Base-by-base conservation (phyloP, 192 early-diverging fungal species). In the Entomortierella chlamydospora region DNA sequence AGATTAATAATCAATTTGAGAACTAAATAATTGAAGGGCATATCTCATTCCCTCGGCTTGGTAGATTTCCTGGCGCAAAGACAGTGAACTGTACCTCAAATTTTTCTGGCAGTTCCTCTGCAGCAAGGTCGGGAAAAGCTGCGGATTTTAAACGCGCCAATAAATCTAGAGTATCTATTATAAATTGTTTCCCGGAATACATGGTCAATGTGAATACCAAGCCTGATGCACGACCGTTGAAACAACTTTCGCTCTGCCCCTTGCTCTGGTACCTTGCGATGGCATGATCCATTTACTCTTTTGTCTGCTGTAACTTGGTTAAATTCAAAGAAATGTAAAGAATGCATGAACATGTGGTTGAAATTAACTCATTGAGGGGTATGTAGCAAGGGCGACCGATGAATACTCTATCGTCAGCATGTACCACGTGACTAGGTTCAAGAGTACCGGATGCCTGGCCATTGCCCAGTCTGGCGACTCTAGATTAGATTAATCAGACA, bases 61-160 rank as follows among this genome's bases (percentile, higher is more conserved):
- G n/a, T n/a, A n/a, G n/a, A n/a, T n/a, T n/a, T n/a, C n/a, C n/a
- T n/a, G n/a, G n/a, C n/a, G n/a, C 10, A 37, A 37, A 37, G 10
- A 37, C 34, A 37, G 10, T 37, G 10, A 7, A 7, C 10, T 37
- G 34, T 37, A 66, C 76, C 68, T 79, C 39, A 34, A 79, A 66
- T 25, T 43, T 64, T 0, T 70, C 63, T 31, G 68, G 68, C 25
- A 65, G 41, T n/a, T 51, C 57, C 12, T 51, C 52, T n/a, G 60
- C 49, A 26, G 49, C 34, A 2, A 66, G 49, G 18, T 34, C 76
- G 9, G 76, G 76, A 51, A 79, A 79, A 4, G 76, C 76, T 39
- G 76, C 68, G 37, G 67, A 70, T 56, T 66, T 64, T 31, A 79
- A 50, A 70, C 76, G 76, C 76, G 76, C 67, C 76, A 79, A 34